Evolutionary conservation across 2,329 filamentous ascomycete species (phyloP).

Genomic region (Pyricularia sp.): DNA sequence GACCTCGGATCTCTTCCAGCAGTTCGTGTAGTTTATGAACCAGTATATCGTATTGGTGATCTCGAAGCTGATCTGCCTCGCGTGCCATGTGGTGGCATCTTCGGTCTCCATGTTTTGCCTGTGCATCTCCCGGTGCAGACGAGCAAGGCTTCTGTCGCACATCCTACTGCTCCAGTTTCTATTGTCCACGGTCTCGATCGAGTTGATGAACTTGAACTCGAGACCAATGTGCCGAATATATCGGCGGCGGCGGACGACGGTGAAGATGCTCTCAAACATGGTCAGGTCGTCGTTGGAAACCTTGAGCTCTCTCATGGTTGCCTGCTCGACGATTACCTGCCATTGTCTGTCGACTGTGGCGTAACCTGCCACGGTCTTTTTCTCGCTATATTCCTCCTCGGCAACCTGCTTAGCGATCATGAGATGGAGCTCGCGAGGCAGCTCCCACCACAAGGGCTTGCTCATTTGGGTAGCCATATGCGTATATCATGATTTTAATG

Average conservation of each 20-base stretch:
- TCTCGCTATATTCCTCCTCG: not conserved
- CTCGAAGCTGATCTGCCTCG: not conserved
- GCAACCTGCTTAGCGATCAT: not conserved
- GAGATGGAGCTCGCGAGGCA: not conserved
- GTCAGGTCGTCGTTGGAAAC: not conserved
- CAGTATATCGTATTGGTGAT: not conserved
- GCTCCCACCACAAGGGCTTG: not conserved
- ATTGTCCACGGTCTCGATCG: not conserved
- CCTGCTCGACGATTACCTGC: not conserved
- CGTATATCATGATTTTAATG: not conserved
- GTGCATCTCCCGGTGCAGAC: not conserved
- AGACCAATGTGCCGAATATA: not conserved
- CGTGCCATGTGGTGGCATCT: not conserved
- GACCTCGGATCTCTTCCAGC: not conserved
- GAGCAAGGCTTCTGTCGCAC: not conserved
- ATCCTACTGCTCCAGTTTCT: not conserved
- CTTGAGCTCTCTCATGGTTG: not conserved
- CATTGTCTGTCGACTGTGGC: not conserved
- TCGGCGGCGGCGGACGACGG: not conserved
- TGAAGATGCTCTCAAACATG: not conserved
- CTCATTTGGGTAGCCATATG: not conserved
- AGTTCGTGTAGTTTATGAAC: not conserved
- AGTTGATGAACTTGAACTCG: not conserved
- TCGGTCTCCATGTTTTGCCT: not conserved
- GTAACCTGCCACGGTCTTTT: not conserved